Base-by-base conservation (phyloP, 2,329 filamentous ascomycete species). In the Westerdykella aurantiaca region DNA sequence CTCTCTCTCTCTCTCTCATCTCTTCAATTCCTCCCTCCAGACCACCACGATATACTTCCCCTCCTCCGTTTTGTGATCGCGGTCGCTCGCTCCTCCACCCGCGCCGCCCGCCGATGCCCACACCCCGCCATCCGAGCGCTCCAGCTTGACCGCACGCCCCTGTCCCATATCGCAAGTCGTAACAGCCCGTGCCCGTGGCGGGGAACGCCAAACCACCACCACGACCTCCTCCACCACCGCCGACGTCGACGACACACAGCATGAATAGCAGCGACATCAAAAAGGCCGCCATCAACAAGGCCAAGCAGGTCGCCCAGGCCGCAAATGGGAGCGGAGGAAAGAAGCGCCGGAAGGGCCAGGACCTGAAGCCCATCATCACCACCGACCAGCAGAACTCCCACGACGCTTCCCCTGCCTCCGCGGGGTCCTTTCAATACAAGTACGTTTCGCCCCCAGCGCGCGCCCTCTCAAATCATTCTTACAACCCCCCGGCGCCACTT, bases 351-450 rank as follows among this genome's bases (percentile, higher is more conserved):
- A 88, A 88, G 76, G 81, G 83, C 34, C 77, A 76, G 42, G 72
- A 75, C 51, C 71, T 86, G 54, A 86, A 86, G 70, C 85, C 85
- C 58, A 87, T 88, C 61, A 84, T 88, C 68, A 88, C 83, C 34
- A 85, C 78, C 47, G 83, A 86, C 58, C 58, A 72, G 67, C 67
- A 73, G 69, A 61, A 67, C 58, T 51, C 53, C 59, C 70, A 69
- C 66, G 60, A 73, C 52, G 56, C 69, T 65, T 69, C 73, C 52
- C 66, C 68, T 41, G 60, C 60, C 17, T 63, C 61, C 35, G 60
- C 60, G 40, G 55, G 55, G 45, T 59, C 59, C 49, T 67, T 63
- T 54, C 57, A 67, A 39, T 66, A 68, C 60, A 68, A 65, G 69
- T 72, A 56, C 58, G 68, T n/a, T 69, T 31, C 39, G 38, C 42